Conservation (phyloP, 2,329 filamentous ascomycete genomes). For the Sporothrix humicola region DNA sequence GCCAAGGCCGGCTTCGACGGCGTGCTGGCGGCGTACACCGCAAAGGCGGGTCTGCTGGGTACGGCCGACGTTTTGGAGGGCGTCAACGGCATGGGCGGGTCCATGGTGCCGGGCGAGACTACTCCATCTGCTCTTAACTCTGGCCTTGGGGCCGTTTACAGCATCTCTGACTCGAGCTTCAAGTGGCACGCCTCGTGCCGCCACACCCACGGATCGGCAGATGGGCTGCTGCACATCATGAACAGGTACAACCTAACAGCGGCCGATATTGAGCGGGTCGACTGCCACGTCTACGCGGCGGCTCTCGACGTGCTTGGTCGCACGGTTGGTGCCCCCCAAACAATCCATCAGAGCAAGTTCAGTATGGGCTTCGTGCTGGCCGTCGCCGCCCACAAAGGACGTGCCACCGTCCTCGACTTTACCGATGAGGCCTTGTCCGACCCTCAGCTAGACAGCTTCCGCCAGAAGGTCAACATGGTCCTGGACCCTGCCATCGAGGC, state of each 20-base stretch:
- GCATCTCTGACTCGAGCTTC: conserved; percentile 27
- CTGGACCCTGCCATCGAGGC: conserved; percentile 22
- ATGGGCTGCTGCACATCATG: conserved; percentile 22
- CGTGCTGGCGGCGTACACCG: conserved; percentile 23
- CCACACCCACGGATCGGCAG: conserved; percentile 27
- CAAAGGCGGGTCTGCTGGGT: conserved; percentile 2
- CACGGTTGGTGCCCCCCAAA: background rate
- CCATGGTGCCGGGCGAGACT: background rate
- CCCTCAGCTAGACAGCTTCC: conserved; percentile 3
- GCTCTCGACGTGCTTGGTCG: conserved; percentile 22
- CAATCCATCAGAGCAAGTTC: conserved; percentile 32
- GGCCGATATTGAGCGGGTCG: conserved; percentile 10
- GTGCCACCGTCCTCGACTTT: conserved; percentile 25
- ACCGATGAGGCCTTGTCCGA: conserved; percentile 20
- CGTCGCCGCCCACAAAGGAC: conserved; percentile 17
- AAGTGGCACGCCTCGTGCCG: conserved; percentile 33
- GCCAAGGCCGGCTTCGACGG: conserved; percentile 31
- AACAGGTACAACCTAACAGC: background rate
- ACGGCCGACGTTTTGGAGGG: conserved; percentile 28
- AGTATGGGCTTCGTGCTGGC: conserved; percentile 31
- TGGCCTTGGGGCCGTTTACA: background rate
- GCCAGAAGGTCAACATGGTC: conserved; percentile 21
- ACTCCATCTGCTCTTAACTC: background rate
- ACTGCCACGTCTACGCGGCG: conserved; percentile 10
- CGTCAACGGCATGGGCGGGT: conserved; percentile 19